A percentile compares a stretch with the other conserved stretches of the same genome.
Evolutionary conservation across 257 asterid species (phyloP).

Genomic region (Primulina tabacum): DNA sequence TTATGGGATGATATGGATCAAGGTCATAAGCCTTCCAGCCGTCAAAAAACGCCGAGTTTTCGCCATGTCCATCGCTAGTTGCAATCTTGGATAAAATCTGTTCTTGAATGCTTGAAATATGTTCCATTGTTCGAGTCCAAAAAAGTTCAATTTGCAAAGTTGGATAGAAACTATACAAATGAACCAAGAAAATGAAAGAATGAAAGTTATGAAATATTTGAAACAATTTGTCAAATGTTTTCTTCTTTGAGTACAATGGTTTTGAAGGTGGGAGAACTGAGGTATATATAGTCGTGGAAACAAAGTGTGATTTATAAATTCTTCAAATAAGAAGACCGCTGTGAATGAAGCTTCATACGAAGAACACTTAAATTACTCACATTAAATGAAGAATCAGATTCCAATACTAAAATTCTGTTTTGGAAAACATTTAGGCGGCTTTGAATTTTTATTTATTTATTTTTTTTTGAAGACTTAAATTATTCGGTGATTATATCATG

Average conservation of each 20-base stretch:
- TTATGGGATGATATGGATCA: slow-evolving; percentile 52
- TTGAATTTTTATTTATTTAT: slow-evolving; percentile 1
- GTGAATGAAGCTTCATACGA: slow-evolving; percentile 38
- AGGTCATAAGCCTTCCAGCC: slow-evolving; percentile 74
- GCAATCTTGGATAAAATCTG: slow-evolving; percentile 52
- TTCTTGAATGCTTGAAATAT: slow-evolving; percentile 17
- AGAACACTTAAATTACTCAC: slow-evolving; percentile 19
- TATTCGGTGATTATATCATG: slow-evolving; percentile 20
- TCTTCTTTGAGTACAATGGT: slow-evolving; percentile 24
- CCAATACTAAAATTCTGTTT: slow-evolving; percentile 13
- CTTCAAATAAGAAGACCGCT: background rate
- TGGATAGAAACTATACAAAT: slow-evolving; percentile 5
- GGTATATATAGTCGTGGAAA: slow-evolving; percentile 29
- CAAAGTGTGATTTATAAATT: background rate
- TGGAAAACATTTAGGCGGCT: slow-evolving; percentile 24
- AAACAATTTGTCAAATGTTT: background rate
- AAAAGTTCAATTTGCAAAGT: background rate
- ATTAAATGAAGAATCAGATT: background rate
- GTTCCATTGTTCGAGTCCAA: slow-evolving; percentile 25
- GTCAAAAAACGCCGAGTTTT: slow-evolving; percentile 59
- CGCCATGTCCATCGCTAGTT: slow-evolving; percentile 63
- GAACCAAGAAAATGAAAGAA: slow-evolving; percentile 24
- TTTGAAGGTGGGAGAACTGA: slow-evolving; percentile 1
- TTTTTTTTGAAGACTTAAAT: slow-evolving; percentile 7
- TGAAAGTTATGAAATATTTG: background rate